Percentiles rank a stretch among this genome's conserved stretches.
These are phyloP conservation scores for Ophiosphaerella herpotricha DNA, from an alignment of 2,329 filamentous ascomycete genomes.

Conservation along the genomic window DNA sequence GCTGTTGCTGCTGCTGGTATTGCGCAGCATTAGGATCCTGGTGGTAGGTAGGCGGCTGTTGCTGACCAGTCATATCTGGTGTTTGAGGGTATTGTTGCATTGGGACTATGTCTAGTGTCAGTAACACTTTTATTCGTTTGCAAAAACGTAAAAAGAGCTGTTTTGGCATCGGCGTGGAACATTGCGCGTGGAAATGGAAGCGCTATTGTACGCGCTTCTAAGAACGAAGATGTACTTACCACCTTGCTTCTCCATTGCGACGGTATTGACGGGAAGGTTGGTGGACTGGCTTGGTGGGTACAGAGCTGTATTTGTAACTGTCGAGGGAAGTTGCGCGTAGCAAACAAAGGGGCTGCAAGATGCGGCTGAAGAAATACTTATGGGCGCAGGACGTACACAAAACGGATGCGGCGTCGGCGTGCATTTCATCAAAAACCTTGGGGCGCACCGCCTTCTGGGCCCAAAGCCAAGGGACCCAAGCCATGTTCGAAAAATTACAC, in stretches of 20 bases:
- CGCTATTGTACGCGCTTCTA: no score
- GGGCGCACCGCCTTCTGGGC: slow-evolving; percentile 20
- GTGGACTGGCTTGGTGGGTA: not conserved
- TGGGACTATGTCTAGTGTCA: slow-evolving; percentile 34
- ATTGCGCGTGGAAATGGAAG: not conserved
- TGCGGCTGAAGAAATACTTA: not conserved
- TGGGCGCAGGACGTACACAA: not conserved
- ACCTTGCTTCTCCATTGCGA: slow-evolving; percentile 44
- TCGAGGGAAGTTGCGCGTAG: not conserved
- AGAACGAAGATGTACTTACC: slow-evolving; percentile 25
- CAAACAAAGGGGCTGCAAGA: not conserved
- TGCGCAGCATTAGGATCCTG: slow-evolving; percentile 38
- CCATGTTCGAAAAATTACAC: slow-evolving; percentile 19
- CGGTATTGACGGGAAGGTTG: not conserved
- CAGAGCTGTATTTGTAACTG: no score
- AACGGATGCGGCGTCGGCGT: slow-evolving; percentile 1
- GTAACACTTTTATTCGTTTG: not conserved
- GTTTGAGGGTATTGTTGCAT: slow-evolving; percentile 46
- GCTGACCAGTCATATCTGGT: slow-evolving; percentile 32
- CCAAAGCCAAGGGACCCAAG: slow-evolving; percentile 14
- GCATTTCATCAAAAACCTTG: slow-evolving; percentile 8
- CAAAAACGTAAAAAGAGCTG: not conserved
- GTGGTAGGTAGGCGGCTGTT: slow-evolving; percentile 40
- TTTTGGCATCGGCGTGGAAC: not conserved
- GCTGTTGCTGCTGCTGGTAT: slow-evolving; percentile 15